Evolutionary conservation across 306 rosid genomes (phyloP), one percentile per base, ranked within the genome.

Genomic region (Rubus idaeus): DNA sequence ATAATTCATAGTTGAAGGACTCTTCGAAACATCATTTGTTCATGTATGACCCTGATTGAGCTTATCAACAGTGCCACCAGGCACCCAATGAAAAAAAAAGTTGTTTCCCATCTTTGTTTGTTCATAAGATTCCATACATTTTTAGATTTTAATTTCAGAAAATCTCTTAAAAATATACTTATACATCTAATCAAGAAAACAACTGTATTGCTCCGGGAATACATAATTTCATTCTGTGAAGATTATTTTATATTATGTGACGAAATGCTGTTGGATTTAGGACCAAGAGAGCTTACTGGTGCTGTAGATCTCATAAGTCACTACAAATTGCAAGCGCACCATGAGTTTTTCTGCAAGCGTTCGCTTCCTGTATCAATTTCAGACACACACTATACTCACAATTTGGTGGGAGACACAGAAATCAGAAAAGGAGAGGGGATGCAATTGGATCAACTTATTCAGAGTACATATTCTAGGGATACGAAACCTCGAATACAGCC

Each of bases 351-450:
- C 86, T 92, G 98, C 99, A 92, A 96, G 91, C 86, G 87, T 74
- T 83, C 96, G 49, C 97, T 93, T 83, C 98, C 99, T 60, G 83
- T 84, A 81, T 85, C 99, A 78, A 82, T 96, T 74, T 82, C 94
- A 18, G 99, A 92, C 79, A 84, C 99, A 20, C 98, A 92, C 78
- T 96, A 96, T 88, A 86, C 91, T 75, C 90, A 91, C 81, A 88
- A 88, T 79, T 90, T 91, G 65, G 94, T 91, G 76, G 99, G 98
- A 84, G 99, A 96, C 87, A 88, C 96, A 37, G 99, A 92, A 82
- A 83, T 92, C 68, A 88, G 99, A 81, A 92, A 91, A 90, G 99
- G 99, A 72, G 98, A 96, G 75, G 97, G 97, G 75, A 92, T 96
- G 97, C 98, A 96, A 74, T 87, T 96, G 80, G 96, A 89, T 91